Evolutionary conservation across 306 rosid species (phyloP).

Genomic region (Quercus robur): DNA sequence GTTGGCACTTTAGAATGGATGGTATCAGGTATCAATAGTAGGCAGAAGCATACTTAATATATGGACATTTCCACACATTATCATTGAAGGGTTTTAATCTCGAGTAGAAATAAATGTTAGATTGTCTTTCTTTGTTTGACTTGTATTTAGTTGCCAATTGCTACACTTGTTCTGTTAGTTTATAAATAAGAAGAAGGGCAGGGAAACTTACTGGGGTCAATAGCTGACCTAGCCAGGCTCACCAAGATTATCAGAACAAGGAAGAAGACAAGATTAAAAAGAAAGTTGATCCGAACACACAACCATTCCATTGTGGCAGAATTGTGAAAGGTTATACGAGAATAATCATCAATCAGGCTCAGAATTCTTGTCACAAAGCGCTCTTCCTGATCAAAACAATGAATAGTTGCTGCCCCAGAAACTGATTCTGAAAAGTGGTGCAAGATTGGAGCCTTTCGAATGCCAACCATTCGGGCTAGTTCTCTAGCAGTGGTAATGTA

Average conservation of each 20-base stretch:
- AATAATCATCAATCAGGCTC: constrained; percentile 58
- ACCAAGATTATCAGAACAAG: constrained; percentile 63
- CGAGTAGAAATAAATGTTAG: background rate
- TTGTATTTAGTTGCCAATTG: background rate
- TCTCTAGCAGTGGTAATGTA: constrained; percentile 82
- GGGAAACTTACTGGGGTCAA: constrained; percentile 63
- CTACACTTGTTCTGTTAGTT: constrained; percentile 4
- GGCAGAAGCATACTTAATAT: too few species aligned
- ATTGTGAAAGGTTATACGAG: constrained; percentile 73
- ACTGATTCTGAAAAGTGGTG: constrained; percentile 86
- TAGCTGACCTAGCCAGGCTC: constrained; percentile 61
- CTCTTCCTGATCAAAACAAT: constrained; percentile 67
- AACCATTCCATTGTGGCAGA: constrained; percentile 87
- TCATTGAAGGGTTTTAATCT: background rate
- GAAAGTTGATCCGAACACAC: constrained; percentile 69
- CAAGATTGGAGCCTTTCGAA: constrained; percentile 69
- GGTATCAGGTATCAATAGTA: background rate
- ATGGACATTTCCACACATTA: too few species aligned
- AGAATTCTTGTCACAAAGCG: constrained; percentile 43
- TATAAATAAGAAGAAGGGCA: constrained; percentile 3
- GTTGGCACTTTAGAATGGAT: background rate
- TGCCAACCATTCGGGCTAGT: constrained; percentile 82
- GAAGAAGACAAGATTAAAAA: constrained; percentile 67
- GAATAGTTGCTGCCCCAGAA: constrained; percentile 58
- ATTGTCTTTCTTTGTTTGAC: background rate